Evolutionary conservation across 1,139 yeast species (phyloP).

Genomic region (Hansenula lynferdii): DNA sequence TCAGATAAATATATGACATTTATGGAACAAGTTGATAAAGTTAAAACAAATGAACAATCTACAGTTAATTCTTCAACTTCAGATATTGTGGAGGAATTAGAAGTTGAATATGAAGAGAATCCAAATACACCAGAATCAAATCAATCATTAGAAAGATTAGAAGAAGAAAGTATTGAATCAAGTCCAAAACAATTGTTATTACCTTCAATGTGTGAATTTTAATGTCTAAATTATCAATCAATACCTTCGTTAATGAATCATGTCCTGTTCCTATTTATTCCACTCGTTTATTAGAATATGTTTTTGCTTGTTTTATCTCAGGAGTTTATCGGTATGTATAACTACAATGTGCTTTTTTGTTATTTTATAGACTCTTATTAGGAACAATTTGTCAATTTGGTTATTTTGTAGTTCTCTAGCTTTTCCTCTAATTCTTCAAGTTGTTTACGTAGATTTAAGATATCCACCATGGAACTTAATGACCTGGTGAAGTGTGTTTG

Average conservation of each 20-base stretch:
- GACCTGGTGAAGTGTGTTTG: slow-evolving; percentile 35
- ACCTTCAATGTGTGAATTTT: too few species aligned
- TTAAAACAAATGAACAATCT: neutral
- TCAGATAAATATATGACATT: neutral
- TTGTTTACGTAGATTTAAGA: slow-evolving; percentile 4
- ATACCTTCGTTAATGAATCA: too few species aligned
- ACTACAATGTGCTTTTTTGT: too few species aligned
- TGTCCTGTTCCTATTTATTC: too few species aligned
- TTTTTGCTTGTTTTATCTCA: too few species aligned
- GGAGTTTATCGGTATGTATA: too few species aligned
- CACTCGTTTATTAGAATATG: too few species aligned
- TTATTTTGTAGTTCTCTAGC: neutral
- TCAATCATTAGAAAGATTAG: neutral
- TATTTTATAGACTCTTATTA: too few species aligned
- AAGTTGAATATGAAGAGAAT: neutral
- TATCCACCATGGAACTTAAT: slow-evolving; percentile 25
- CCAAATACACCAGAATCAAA: too few species aligned
- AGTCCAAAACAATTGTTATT: neutral
- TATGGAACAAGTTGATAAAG: neutral
- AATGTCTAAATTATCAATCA: too few species aligned
- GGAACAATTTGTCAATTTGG: too few species aligned
- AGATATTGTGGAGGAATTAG: neutral
- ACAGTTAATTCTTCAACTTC: neutral
- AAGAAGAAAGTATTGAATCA: neutral
- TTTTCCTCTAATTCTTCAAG: too few species aligned